These are phyloP conservation scores for Fusarium succisae DNA, from an alignment of 2,329 filamentous ascomycete species.

Conservation along the genomic window DNA sequence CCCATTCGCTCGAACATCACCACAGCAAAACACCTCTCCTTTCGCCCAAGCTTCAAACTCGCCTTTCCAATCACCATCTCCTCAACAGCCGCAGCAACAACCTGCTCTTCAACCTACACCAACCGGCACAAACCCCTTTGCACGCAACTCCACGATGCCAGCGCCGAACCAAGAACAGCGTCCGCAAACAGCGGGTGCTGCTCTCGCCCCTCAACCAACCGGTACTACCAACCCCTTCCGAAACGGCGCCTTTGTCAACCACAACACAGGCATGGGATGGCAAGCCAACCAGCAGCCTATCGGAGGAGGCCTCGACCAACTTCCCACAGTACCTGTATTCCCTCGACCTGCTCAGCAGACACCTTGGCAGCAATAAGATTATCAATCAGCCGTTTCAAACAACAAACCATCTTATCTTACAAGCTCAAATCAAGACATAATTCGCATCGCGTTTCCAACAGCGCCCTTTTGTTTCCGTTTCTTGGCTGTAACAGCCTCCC, in stretches of 20 bases:
- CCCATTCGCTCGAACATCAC: constrained; percentile 79
- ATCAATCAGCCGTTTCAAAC: not conserved
- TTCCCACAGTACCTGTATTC: constrained; percentile 85
- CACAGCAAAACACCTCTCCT: constrained; percentile 51
- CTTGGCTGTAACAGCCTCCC: constrained; percentile 36
- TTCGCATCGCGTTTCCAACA: constrained; percentile 3
- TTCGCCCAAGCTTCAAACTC: constrained; percentile 51
- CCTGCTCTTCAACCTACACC: constrained; percentile 56
- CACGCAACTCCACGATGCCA: constrained; percentile 51
- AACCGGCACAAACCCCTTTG: constrained; percentile 70
- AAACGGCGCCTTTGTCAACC: constrained; percentile 89
- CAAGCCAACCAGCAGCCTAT: constrained; percentile 82
- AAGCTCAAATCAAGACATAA: constrained; percentile 11
- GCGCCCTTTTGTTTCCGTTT: constrained; percentile 24
- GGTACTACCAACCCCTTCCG: constrained; percentile 95
- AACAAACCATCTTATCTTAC: not conserved
- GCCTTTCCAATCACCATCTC: constrained; percentile 56
- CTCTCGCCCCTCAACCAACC: constrained; percentile 78
- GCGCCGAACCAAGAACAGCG: constrained; percentile 50
- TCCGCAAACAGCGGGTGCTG: constrained; percentile 57
- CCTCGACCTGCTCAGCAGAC: constrained; percentile 77
- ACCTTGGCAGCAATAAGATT: constrained; percentile 64
- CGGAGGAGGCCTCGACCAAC: constrained; percentile 80
- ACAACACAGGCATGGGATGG: constrained; percentile 88
- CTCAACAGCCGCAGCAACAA: constrained; percentile 43